These are phyloP conservation scores for Phytopythium helicoides DNA, from an alignment of 352 stramenopile genomes.

Conservation along the genomic window DNA sequence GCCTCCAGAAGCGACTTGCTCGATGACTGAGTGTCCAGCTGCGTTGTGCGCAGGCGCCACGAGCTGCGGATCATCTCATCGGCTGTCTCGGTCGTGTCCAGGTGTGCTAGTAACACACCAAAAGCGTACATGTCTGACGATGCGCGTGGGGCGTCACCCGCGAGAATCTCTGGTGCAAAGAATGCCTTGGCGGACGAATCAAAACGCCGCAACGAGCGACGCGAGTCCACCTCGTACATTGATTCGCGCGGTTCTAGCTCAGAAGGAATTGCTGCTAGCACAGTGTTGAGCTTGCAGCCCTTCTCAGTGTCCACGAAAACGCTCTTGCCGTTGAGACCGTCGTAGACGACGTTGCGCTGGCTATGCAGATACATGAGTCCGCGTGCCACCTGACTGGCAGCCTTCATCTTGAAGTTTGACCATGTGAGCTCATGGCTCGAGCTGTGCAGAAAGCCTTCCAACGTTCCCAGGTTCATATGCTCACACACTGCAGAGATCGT, in stretches of 20 bases:
- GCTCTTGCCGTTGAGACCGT: slow-evolving; percentile 59
- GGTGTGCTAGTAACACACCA: slow-evolving; percentile 55
- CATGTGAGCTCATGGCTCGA: slow-evolving; percentile 47
- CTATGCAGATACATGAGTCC: slow-evolving; percentile 79
- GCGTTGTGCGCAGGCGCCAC: slow-evolving; percentile 45
- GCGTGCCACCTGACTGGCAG: slow-evolving; percentile 56
- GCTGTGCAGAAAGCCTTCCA: slow-evolving; percentile 52
- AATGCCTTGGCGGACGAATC: slow-evolving; percentile 37
- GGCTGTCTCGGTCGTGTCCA: slow-evolving; percentile 55
- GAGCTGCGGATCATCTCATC: slow-evolving; percentile 67
- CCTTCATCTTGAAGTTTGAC: slow-evolving; percentile 78
- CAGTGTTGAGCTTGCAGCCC: slow-evolving; percentile 76
- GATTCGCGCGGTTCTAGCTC: slow-evolving; percentile 11
- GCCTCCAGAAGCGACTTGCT: slow-evolving; percentile 11
- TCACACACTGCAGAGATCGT: slow-evolving; percentile 67
- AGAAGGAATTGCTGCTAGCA: slow-evolving; percentile 59
- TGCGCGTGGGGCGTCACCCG: slow-evolving; percentile 33
- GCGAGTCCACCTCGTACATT: slow-evolving; percentile 13
- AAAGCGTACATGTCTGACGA: slow-evolving; percentile 77
- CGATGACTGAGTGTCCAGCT: slow-evolving; percentile 20
- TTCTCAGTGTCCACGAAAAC: slow-evolving; percentile 73
- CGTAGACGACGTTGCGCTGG: slow-evolving; percentile 69
- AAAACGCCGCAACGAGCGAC: slow-evolving; percentile 19
- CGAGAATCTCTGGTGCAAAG: slow-evolving; percentile 58
- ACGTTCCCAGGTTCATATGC: slow-evolving; percentile 65